These are phyloP conservation scores for Mangifera indica DNA, from an alignment of 345 rosid species.

Conservation along the genomic window DNA sequence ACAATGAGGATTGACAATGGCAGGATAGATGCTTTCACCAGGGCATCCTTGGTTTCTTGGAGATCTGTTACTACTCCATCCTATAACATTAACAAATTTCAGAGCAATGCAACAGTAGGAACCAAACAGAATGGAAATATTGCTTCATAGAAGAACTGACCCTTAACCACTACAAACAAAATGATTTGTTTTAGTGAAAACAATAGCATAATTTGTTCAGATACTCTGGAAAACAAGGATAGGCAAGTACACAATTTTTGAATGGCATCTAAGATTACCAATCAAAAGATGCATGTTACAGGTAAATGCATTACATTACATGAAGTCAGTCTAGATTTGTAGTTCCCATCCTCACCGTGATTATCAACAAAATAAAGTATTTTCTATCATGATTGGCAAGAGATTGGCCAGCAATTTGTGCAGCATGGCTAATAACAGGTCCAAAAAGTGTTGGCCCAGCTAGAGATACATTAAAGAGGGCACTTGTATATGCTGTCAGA, in stretches of 20 bases:
- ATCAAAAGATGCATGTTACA: not conserved
- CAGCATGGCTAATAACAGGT: constrained; percentile 72
- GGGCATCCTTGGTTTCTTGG: constrained; percentile 89
- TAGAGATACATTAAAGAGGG: constrained; percentile 83
- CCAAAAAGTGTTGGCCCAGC: constrained; percentile 98
- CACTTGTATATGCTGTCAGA: constrained; percentile 73
- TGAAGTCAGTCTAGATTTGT: not conserved
- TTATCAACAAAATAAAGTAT: constrained; percentile 78
- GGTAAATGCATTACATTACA: not conserved
- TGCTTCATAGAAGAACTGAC: constrained; percentile 6
- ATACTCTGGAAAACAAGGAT: not conserved
- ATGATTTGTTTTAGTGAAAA: constrained; percentile 5
- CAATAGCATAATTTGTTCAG: not conserved
- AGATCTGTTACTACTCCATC: constrained; percentile 97
- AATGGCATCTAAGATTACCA: not conserved
- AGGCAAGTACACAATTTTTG: not conserved
- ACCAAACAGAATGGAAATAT: constrained; percentile 14
- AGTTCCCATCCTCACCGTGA: constrained; percentile 58
- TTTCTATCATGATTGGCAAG: constrained; percentile 57
- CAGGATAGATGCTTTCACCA: constrained; percentile 89
- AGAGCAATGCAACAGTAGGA: not conserved
- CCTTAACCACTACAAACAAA: constrained; percentile 5
- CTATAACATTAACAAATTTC: constrained; percentile 35
- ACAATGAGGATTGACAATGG: constrained; percentile 89
- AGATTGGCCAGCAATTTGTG: constrained; percentile 67